A percentile compares a stretch with the other conserved stretches of the same genome.
phyloP scores from a whole-genome alignment of 208 protist species.

The Lotmaria passim region DNA sequence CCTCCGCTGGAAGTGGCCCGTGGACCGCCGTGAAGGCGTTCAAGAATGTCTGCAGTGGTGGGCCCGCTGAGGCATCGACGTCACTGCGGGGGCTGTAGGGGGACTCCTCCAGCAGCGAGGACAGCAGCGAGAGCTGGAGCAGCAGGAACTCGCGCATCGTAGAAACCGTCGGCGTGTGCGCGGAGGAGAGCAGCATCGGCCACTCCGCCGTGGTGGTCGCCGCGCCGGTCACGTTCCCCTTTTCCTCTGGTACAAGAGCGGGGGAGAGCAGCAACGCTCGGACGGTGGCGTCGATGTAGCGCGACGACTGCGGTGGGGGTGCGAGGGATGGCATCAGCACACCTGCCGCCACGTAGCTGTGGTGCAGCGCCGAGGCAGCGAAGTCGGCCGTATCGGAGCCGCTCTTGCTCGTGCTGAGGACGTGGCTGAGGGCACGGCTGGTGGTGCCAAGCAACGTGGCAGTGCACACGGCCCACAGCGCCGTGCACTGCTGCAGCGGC shows the following conservation, averaged over 20 bases:
- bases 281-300: slow-evolving; percentile 25
- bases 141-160: slow-evolving; percentile 11
- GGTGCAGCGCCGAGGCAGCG: slow-evolving; percentile 7
- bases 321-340: slow-evolving; percentile 11
- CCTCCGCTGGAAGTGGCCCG: background rate
- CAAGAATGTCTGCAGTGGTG: background rate
- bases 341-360: slow-evolving; percentile 27
- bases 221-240: too few species aligned
- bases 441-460: slow-evolving; percentile 26
- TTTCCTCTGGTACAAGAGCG: background rate
- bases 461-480: slow-evolving; percentile 31
- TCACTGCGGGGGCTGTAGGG: background rate
- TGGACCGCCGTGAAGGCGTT: slow-evolving; percentile 7
- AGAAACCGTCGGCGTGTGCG: background rate
- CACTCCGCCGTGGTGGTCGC: slow-evolving; percentile 4
- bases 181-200: slow-evolving; percentile 33
- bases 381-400: background rate
- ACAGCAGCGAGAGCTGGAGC: slow-evolving; percentile 14
- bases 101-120: background rate
- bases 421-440: background rate
- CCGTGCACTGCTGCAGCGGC: slow-evolving; percentile 9
- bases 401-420: background rate
- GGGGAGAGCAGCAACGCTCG: slow-evolving; percentile 21
- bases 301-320: background rate
- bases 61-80: background rate